Conservation (phyloP, 768 basidiomycete species). For the Serendipita sp. region DNA sequence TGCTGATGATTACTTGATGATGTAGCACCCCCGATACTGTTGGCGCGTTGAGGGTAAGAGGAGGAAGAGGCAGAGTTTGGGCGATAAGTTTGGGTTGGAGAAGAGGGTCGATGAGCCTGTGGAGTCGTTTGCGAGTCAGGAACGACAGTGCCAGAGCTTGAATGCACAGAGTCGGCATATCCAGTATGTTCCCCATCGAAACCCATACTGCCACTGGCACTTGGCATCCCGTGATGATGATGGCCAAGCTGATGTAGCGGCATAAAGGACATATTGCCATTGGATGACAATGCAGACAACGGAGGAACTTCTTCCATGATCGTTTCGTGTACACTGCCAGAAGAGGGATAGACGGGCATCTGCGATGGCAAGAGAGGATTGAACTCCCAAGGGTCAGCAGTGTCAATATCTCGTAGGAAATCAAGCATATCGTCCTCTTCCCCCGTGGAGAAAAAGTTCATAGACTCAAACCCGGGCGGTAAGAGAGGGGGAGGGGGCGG, state of each 20-base stretch:
- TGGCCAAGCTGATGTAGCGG: constrained; percentile 1
- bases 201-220: not conserved
- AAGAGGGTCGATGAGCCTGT: not conserved
- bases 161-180: not conserved
- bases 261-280: not conserved
- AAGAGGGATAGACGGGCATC: constrained; percentile 10
- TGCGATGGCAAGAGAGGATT: constrained; percentile 22
- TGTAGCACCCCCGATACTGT: too few species aligned
- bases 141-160: not conserved
- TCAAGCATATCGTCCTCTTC: constrained; percentile 5
- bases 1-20: too few species aligned
- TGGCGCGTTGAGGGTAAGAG: too few species aligned
- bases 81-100: not conserved
- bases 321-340: not conserved
- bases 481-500: not conserved
- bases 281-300: too few species aligned
- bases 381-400: constrained; percentile 34
- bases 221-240: constrained; percentile 7
- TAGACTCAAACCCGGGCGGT: not conserved
- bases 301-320: not conserved
- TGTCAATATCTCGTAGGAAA: constrained; percentile 6
- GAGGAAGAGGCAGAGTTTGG: too few species aligned
- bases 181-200: not conserved
- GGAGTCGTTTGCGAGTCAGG: not conserved
- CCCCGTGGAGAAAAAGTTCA: not conserved